phyloP scores from a whole-genome alignment of 2,329 filamentous ascomycete genomes.

The Capronia coronata region DNA sequence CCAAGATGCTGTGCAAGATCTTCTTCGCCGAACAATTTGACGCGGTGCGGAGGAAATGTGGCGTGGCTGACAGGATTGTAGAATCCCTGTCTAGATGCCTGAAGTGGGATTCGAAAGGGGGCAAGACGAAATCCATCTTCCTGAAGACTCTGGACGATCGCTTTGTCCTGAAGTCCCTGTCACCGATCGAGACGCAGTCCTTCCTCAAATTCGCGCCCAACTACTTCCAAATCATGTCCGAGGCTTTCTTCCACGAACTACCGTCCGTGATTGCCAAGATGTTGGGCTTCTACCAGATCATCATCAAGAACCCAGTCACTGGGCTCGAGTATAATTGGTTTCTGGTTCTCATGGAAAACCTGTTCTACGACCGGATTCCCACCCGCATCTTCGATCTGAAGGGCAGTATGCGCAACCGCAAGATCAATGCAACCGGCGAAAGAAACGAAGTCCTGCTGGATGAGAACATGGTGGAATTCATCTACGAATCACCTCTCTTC shows the following conservation, averaged over 20 bases:
- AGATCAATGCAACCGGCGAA: conserved; percentile 91
- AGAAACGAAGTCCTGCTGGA: conserved; percentile 94
- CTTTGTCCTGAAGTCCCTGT: conserved; percentile 85
- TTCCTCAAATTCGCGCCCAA: conserved; percentile 94
- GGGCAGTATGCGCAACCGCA: conserved; percentile 96
- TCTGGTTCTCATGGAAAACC: conserved; percentile 90
- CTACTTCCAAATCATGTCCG: conserved; percentile 96
- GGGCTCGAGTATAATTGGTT: conserved; percentile 93
- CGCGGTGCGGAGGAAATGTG: conserved; percentile 84
- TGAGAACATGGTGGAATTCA: conserved; percentile 98
- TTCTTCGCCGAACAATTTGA: conserved; percentile 99
- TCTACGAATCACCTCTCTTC: conserved; percentile 94
- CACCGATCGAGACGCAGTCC: conserved; percentile 82
- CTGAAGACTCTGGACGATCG: conserved; percentile 93
- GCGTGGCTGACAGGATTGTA: conserved; percentile 85
- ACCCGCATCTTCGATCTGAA: conserved; percentile 93
- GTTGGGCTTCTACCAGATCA: conserved; percentile 95
- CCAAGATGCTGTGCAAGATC: conserved; percentile 94
- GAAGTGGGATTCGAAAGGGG: conserved; percentile 97
- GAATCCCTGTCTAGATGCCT: conserved; percentile 91
- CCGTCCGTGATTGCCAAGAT: conserved; percentile 98
- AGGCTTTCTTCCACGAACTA: conserved; percentile 89
- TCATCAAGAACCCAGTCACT: conserved; percentile 89
- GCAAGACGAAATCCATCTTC: conserved; percentile 96
- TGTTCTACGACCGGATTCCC: conserved; percentile 90